phyloP scores from a whole-genome alignment of 306 rosid species.

The Vigna mungo region DNA sequence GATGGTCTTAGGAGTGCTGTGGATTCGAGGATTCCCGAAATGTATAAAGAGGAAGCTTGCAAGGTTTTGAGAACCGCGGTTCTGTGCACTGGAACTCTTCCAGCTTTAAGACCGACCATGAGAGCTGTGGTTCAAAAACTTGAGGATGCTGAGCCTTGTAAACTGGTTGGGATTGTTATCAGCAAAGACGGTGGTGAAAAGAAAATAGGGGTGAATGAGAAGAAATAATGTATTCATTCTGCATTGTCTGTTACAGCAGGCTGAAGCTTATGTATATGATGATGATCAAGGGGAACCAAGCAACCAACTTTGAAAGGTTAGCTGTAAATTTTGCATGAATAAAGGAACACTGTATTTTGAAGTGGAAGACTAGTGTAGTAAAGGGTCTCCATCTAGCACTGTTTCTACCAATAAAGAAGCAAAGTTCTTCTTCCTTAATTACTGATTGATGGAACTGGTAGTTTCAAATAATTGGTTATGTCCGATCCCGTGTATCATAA shows the following conservation, averaged over 20 bases:
- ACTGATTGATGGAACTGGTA: too few species aligned
- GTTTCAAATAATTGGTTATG: slow-evolving; percentile 28
- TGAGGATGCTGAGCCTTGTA: slow-evolving; percentile 70
- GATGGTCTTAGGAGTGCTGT: slow-evolving; percentile 58
- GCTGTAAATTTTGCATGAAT: slow-evolving; percentile 36
- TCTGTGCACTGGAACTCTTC: slow-evolving; percentile 71
- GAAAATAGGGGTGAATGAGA: slow-evolving; percentile 40
- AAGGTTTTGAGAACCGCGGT: slow-evolving; percentile 75
- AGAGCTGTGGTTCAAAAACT: slow-evolving; percentile 89
- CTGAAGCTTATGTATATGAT: slow-evolving; percentile 3
- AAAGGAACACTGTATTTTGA: slow-evolving; percentile 18
- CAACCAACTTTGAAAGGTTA: background rate
- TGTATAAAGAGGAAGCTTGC: slow-evolving; percentile 66
- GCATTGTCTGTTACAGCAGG: too few species aligned
- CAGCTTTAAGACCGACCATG: slow-evolving; percentile 80
- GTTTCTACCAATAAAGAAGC: too few species aligned
- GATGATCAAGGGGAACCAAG: background rate
- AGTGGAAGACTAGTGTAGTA: background rate
- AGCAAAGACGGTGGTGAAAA: slow-evolving; percentile 58
- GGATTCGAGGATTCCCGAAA: slow-evolving; percentile 65
- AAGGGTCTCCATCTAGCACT: slow-evolving; percentile 12
- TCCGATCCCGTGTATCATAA: background rate
- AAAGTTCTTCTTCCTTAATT: too few species aligned
- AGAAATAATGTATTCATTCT: background rate
- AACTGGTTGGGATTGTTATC: slow-evolving; percentile 61